phyloP scores from a whole-genome alignment of 2,329 filamentous ascomycete species.

The Botryotinia calthae region DNA sequence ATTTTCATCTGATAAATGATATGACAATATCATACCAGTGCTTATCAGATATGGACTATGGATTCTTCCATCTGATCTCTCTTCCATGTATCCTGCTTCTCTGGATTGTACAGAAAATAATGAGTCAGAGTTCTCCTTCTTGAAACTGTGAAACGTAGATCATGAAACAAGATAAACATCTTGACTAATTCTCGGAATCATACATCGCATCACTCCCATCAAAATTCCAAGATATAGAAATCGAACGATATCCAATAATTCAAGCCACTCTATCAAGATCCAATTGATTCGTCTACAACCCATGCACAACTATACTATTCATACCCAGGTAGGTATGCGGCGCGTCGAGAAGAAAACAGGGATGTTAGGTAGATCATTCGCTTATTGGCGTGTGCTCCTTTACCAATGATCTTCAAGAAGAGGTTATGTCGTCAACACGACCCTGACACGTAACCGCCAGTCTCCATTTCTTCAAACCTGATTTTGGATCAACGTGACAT shows the following conservation, averaged over 20 bases:
- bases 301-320: constrained; percentile 20
- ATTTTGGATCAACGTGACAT: neutral
- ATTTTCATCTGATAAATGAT: neutral
- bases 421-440: constrained; percentile 32
- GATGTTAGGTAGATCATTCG: constrained; percentile 18
- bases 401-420: constrained; percentile 27
- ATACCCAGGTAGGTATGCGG: constrained; percentile 26
- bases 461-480: constrained; percentile 8
- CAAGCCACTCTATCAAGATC: neutral
- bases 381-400: constrained; percentile 28
- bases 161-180: constrained; percentile 32
- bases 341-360: constrained; percentile 28
- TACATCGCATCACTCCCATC: constrained; percentile 1
- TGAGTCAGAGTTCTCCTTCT: constrained; percentile 33
- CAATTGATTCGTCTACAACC: constrained; percentile 16
- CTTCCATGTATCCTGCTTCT: neutral
- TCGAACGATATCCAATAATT: constrained; percentile 3
- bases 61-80: neutral
- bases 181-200: constrained; percentile 27
- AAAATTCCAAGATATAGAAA: neutral
- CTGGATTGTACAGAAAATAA: constrained; percentile 22
- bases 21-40: neutral
- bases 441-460: constrained; percentile 35
- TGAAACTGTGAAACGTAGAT: constrained; percentile 32
- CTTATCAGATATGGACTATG: neutral